Percentiles rank a stretch among this genome's conserved stretches.
These are phyloP conservation scores for Phaeoacremonium minimum DNA, from an alignment of 2,329 filamentous ascomycete species.

Conservation along the genomic window DNA sequence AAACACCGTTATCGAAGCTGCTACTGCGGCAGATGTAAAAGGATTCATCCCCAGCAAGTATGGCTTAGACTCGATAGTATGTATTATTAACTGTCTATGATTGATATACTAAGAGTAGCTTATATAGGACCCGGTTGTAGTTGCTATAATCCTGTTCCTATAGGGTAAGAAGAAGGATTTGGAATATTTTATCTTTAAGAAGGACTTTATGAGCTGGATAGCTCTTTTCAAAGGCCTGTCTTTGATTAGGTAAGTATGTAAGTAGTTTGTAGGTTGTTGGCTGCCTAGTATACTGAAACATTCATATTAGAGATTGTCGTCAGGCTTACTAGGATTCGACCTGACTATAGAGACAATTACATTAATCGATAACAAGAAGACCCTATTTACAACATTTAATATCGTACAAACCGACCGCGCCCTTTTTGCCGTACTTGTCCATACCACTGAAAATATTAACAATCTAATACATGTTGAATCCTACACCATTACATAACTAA, in stretches of 20 bases:
- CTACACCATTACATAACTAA: slow-evolving; percentile 49
- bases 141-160: slow-evolving; percentile 17
- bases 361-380: slow-evolving; percentile 50
- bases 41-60: slow-evolving; percentile 56
- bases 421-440: slow-evolving; percentile 43
- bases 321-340: slow-evolving; percentile 47
- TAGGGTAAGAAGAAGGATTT: slow-evolving; percentile 24
- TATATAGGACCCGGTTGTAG: slow-evolving; percentile 15
- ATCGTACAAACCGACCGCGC: slow-evolving; percentile 44
- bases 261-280: background rate
- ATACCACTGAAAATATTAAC: slow-evolving; percentile 46
- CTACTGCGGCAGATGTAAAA: slow-evolving; percentile 50
- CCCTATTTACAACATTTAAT: slow-evolving; percentile 45
- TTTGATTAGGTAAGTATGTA: slow-evolving; percentile 49
- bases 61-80: slow-evolving; percentile 16
- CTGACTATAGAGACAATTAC: slow-evolving; percentile 38
- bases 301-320: slow-evolving; percentile 34
- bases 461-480: slow-evolving; percentile 51
- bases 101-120: slow-evolving; percentile 13
- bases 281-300: background rate
- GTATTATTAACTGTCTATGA: background rate
- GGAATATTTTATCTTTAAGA: slow-evolving; percentile 44
- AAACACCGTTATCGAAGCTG: slow-evolving; percentile 46
- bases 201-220: slow-evolving; percentile 52
- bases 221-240: slow-evolving; percentile 51